Conservation (phyloP, 176 grass and related monocot species). For the Carex scoparia region DNA sequence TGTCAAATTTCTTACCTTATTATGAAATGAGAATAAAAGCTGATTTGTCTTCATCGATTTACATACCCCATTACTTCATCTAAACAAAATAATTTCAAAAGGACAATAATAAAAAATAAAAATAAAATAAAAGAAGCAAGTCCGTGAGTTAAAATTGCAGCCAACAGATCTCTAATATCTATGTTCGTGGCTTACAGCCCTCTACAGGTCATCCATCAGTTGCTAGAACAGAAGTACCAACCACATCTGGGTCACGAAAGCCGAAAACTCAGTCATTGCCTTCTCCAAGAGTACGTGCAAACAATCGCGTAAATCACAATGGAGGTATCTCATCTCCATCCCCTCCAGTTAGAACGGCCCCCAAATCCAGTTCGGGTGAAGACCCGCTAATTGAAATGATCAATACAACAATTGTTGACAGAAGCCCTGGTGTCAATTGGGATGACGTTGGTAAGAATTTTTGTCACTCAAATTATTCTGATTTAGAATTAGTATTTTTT, state of each 20-base stretch:
- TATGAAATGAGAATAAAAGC: not conserved
- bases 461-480: not conserved
- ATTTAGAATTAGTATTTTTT: not conserved
- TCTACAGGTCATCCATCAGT: not conserved
- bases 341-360: constrained; percentile 3
- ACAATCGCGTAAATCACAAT: not conserved
- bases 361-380: constrained; percentile 24
- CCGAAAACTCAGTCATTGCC: constrained; percentile 6
- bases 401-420: constrained; percentile 86
- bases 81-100: not conserved
- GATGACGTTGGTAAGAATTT: constrained; percentile 82
- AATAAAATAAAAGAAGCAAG: no score
- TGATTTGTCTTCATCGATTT: not conserved
- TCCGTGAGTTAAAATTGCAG: not conserved
- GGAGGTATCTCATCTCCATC: constrained; percentile 11
- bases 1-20: not conserved
- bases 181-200: not conserved
- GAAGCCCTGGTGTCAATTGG: constrained; percentile 87
- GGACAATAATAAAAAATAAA: not conserved
- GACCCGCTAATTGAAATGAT: constrained; percentile 83
- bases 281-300: constrained; percentile 11
- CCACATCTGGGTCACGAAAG: not conserved
- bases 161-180: not conserved
- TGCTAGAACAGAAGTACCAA: constrained; percentile 14
- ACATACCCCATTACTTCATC: not conserved